Evolutionary conservation across 192 early-diverging fungal genomes (phyloP).

Genomic region (Oehlia diaphana): DNA sequence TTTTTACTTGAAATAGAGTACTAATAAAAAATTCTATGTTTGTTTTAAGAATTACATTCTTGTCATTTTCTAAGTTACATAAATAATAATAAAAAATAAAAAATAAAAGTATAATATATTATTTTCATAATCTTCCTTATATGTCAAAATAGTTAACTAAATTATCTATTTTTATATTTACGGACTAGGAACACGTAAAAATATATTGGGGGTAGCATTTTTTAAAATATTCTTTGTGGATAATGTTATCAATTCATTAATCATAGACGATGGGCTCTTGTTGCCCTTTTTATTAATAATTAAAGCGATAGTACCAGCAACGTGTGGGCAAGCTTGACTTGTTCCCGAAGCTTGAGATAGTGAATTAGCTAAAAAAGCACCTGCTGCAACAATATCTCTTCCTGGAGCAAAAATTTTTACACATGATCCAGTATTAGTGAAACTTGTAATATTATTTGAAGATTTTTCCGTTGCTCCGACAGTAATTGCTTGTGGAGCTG

Average conservation of each 20-base stretch:
- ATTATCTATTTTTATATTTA: too few relatives aligned
- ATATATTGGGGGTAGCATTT: conserved; percentile 16
- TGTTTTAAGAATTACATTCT: too few relatives aligned
- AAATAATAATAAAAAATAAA: too few relatives aligned
- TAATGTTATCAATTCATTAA: neutral
- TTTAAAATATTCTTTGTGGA: neutral
- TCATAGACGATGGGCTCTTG: neutral
- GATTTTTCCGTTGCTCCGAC: conserved; percentile 79
- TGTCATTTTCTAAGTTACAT: too few relatives aligned
- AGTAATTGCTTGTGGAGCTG: conserved; percentile 64
- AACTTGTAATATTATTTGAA: conserved; percentile 74
- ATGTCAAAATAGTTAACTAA: too few relatives aligned
- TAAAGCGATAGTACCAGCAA: conserved; percentile 53
- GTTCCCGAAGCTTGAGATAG: conserved; percentile 53
- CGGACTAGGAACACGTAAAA: neutral
- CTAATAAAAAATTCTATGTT: too few relatives aligned
- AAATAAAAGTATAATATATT: too few relatives aligned
- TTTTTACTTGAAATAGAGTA: too few relatives aligned
- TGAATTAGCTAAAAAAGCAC: neutral
- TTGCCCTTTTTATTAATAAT: conserved; percentile 5
- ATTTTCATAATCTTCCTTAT: too few relatives aligned
- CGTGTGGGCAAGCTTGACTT: conserved; percentile 61
- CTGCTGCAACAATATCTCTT: neutral
- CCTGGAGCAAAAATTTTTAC: conserved; percentile 94
- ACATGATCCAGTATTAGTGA: conserved; percentile 88